Evolutionary conservation across 805 yeast species (phyloP).

Genomic region (Sugiyamaella mastotermitis): DNA sequence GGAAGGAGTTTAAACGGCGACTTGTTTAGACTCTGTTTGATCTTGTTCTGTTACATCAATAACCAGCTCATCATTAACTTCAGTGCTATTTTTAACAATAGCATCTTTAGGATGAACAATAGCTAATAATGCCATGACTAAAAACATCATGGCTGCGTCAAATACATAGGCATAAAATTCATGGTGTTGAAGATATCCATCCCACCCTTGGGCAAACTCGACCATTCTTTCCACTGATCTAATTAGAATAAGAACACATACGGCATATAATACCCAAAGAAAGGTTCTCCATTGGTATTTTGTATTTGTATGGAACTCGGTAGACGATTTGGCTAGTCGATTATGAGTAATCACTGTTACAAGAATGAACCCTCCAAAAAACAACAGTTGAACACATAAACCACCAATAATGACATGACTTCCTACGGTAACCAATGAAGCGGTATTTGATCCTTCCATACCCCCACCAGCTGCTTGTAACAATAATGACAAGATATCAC

Average conservation of each 20-base stretch:
- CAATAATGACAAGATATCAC: slow-evolving; percentile 58
- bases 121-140: neutral
- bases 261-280: slow-evolving; percentile 21
- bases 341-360: slow-evolving; percentile 33
- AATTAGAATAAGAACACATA: slow-evolving; percentile 50
- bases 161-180: slow-evolving; percentile 17
- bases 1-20: too few species aligned
- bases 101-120: slow-evolving; percentile 48
- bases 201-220: slow-evolving; percentile 68
- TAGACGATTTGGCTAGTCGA: too few species aligned
- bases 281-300: too few species aligned
- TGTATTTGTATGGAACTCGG: too few species aligned
- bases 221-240: slow-evolving; percentile 70
- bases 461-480: slow-evolving; percentile 79
- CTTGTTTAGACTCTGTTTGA: too few species aligned
- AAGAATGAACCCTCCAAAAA: slow-evolving; percentile 57
- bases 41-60: too few species aligned
- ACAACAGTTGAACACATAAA: slow-evolving; percentile 64
- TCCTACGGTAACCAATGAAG: too few species aligned
- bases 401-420: slow-evolving; percentile 71
- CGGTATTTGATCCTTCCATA: too few species aligned
- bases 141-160: slow-evolving; percentile 16
- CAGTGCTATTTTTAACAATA: too few species aligned
- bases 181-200: slow-evolving; percentile 41
- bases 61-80: too few species aligned